Conservation (phyloP, 2,329 filamentous ascomycete species). For the Conoideocrella luteorostrata region DNA sequence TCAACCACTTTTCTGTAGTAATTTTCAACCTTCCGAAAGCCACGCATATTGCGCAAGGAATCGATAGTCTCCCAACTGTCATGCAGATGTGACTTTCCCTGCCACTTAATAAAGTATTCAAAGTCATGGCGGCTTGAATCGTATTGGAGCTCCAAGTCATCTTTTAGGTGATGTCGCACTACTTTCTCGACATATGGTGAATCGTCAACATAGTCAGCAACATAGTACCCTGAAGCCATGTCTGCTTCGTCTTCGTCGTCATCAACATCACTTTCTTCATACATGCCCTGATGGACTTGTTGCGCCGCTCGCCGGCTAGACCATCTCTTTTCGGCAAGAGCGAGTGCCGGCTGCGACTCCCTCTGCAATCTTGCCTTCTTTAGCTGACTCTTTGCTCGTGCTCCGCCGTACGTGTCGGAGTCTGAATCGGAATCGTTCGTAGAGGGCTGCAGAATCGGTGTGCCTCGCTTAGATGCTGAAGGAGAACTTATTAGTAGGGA, state of each 20-base stretch:
- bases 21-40: constrained; percentile 86
- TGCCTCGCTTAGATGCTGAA: constrained; percentile 54
- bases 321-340: constrained; percentile 79
- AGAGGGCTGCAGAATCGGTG: constrained; percentile 48
- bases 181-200: constrained; percentile 86
- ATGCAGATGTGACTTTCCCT: constrained; percentile 89
- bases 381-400: constrained; percentile 59
- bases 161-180: constrained; percentile 75
- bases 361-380: constrained; percentile 75
- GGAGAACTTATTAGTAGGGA: background rate
- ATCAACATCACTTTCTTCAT: constrained; percentile 62
- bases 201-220: constrained; percentile 64
- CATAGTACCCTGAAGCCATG: constrained; percentile 57
- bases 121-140: constrained; percentile 67
- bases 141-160: constrained; percentile 52
- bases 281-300: constrained; percentile 57
- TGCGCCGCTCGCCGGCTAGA: constrained; percentile 80
- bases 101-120: constrained; percentile 94
- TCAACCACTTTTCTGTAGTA: constrained; percentile 82
- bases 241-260: constrained; percentile 57
- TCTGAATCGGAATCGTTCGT: constrained; percentile 60
- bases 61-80: constrained; percentile 88
- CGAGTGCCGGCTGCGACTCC: constrained; percentile 59
- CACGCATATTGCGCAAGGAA: constrained; percentile 67
- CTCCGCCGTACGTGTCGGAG: constrained; percentile 73